These are phyloP conservation scores for Buddleja alternifolia DNA, from an alignment of 257 asterid species.

Conservation along the genomic window DNA sequence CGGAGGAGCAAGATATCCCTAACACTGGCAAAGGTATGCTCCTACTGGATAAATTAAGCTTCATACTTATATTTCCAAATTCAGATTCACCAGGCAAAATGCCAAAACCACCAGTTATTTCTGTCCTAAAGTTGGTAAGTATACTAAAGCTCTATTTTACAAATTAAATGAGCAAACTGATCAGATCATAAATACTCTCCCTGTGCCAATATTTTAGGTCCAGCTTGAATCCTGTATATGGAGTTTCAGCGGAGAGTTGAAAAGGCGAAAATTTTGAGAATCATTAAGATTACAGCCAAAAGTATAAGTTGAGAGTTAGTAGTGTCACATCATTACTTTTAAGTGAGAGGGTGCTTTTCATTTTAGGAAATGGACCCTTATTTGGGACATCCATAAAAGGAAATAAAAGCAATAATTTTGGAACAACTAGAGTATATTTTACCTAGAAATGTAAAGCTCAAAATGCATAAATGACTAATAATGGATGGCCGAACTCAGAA, in stretches of 20 bases:
- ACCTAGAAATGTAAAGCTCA: background rate
- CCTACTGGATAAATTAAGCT: constrained; percentile 3
- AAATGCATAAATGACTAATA: constrained; percentile 8
- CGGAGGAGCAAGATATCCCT: constrained; percentile 13
- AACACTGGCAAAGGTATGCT: background rate
- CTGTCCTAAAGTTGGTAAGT: background rate
- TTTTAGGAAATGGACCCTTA: background rate
- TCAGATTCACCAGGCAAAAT: background rate
- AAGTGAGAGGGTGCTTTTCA: background rate
- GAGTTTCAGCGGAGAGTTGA: background rate
- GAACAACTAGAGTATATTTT: background rate
- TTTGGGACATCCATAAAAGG: background rate
- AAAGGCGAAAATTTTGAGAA: background rate
- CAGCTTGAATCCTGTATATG: background rate
- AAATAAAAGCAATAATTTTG: background rate
- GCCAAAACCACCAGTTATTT: constrained; percentile 10
- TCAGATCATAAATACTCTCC: background rate
- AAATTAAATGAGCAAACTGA: background rate
- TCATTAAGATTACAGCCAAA: background rate
- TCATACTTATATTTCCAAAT: background rate
- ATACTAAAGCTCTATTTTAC: background rate
- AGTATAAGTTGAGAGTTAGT: constrained; percentile 7
- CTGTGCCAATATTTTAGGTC: background rate
- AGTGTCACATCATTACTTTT: background rate
- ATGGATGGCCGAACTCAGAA: constrained; percentile 18